Percentiles rank a stretch among this genome's conserved stretches.
phyloP scores from a whole-genome alignment of 345 rosid genomes.

The Turnera subulata region DNA sequence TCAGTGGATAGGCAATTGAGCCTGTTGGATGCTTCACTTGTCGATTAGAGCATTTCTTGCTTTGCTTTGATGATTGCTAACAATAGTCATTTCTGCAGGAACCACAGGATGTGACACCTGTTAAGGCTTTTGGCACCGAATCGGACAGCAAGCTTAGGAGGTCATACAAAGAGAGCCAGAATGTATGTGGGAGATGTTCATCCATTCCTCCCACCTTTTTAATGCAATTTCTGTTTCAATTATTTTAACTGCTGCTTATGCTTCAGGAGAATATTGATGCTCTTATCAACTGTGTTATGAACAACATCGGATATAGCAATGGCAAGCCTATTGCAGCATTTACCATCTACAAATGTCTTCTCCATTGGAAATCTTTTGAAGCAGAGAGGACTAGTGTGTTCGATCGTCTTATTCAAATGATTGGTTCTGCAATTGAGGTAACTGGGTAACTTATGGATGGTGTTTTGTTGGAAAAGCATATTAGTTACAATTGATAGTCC shows the following conservation, averaged over 20 bases:
- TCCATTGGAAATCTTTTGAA: slow-evolving; percentile 97
- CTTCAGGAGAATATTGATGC: slow-evolving; percentile 86
- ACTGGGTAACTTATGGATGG: slow-evolving; percentile 12
- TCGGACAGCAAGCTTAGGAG: slow-evolving; percentile 65
- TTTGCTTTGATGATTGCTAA: slow-evolving; percentile 10
- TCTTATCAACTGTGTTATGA: slow-evolving; percentile 66
- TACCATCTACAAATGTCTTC: slow-evolving; percentile 92
- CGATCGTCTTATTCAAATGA: slow-evolving; percentile 97
- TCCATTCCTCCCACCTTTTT: slow-evolving; percentile 9
- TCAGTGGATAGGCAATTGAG: neutral
- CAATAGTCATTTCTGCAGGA: slow-evolving; percentile 46
- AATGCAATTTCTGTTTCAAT: slow-evolving; percentile 10
- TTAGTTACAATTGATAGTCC: neutral
- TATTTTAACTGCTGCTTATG: slow-evolving; percentile 22
- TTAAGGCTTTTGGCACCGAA: slow-evolving; percentile 53
- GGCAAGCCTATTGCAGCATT: slow-evolving; percentile 93
- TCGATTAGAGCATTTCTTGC: neutral
- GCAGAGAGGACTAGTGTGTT: slow-evolving; percentile 92
- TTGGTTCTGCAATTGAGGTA: slow-evolving; percentile 98
- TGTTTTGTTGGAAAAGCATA: slow-evolving; percentile 4
- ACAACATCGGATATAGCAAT: slow-evolving; percentile 73
- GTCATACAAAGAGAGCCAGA: slow-evolving; percentile 74
- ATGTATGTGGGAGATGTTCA: slow-evolving; percentile 44
- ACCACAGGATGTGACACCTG: slow-evolving; percentile 56
- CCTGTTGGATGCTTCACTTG: neutral